Evolutionary conservation across 1,284 basidiomycete species (phyloP), one percentile per base, ranked within the genome.

Genomic region (Ceratobasidium theobromae): DNA sequence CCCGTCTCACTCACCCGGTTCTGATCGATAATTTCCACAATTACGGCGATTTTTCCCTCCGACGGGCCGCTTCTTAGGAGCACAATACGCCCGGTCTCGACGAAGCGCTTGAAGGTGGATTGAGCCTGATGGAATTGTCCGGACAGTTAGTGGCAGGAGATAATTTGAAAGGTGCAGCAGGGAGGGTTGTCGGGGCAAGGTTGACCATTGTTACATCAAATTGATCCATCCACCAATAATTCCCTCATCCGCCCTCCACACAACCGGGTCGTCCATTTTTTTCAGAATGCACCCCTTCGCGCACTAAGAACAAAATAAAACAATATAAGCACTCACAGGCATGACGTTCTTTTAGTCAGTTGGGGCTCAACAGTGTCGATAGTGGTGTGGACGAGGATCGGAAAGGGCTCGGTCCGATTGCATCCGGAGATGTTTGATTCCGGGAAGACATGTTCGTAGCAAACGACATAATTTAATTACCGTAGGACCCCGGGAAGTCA

Each of bases 11-110:
- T 71, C 74, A 97, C 95, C 78, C 95, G 87, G 85, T 95, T 97
- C 86, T 98, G 96, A 86, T 99, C 97, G 72, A 99, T 94, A 79
- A 99, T 95, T 81, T 98, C 95, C 69, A 87, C 87, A 76, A 99
- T 95, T 73, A 95, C 91, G 71, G 97, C 97, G 75, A 98, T 91
- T 79, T 90, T 91, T 74, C 95, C 94, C 69, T 87, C 83, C 69
- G 81, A 85, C 69, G 91, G 91, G 70, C 95, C 96, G 71, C 89
- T 80, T 79, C 91, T 93, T 81, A 98, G 84, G 81, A 98, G 93
- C 78, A 98, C 93, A 72, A 98, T 95, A 75, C 96, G 93, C 78
- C 95, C 96, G 77, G 98, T 93, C 86, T 98, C 92, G 77, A 98
- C 95, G 81, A 95, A 98, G 72, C 94, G 93, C 81, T 90, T 89